Evolutionary conservation across 192 early-diverging fungal species (phyloP).

Genomic region (Coemansia reversa): DNA sequence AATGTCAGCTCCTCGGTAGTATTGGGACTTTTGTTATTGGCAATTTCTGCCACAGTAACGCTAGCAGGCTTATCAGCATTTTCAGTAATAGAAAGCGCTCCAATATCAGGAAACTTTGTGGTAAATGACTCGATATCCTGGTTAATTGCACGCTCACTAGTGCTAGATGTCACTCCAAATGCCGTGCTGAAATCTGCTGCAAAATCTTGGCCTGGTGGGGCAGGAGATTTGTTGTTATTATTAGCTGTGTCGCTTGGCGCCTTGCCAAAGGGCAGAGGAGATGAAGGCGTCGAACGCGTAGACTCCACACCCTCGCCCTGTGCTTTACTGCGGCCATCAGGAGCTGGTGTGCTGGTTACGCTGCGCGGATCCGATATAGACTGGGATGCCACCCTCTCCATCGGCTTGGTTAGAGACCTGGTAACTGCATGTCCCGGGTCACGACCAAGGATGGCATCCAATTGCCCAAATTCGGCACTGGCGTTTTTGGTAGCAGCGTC

Average conservation of each 20-base stretch:
- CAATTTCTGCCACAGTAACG: neutral
- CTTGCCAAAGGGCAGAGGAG: conserved; percentile 7
- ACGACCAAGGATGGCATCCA: conserved; percentile 18
- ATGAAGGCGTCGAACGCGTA: conserved; percentile 29
- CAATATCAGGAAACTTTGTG: conserved; percentile 48
- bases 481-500: neutral
- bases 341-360: conserved; percentile 48
- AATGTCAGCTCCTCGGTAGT: conserved; percentile 34
- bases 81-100: conserved; percentile 22
- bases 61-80: neutral
- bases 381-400: conserved; percentile 8
- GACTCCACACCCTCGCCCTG: neutral
- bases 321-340: conserved; percentile 4
- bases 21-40: conserved; percentile 3
- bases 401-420: conserved; percentile 6
- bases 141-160: conserved; percentile 28
- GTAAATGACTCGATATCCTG: conserved; percentile 50
- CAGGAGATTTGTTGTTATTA: neutral
- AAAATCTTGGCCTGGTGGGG: conserved; percentile 17
- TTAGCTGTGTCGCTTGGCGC: neutral
- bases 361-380: conserved; percentile 38
- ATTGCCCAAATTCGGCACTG: conserved; percentile 5
- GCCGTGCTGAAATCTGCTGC: conserved; percentile 45
- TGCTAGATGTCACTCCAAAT: conserved; percentile 32
- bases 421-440: conserved; percentile 1